Conservation (phyloP, 352 stramenopile genomes). For the Phytophthora meadii region DNA sequence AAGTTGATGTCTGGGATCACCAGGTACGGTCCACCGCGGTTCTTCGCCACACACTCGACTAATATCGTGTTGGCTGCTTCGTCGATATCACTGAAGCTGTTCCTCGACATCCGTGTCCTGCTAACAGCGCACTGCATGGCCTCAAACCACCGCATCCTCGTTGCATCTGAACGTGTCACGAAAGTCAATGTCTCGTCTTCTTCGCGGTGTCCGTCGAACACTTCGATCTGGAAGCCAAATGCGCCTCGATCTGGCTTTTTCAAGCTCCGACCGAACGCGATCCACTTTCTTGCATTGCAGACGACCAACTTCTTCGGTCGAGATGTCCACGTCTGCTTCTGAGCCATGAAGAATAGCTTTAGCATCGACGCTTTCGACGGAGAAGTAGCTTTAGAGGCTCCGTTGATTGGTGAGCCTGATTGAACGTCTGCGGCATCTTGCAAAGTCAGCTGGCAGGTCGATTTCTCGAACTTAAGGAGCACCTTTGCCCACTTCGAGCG, state of each 20-base stretch:
- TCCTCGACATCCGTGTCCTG: constrained; percentile 48
- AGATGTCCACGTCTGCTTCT: constrained; percentile 64
- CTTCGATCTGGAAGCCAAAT: constrained; percentile 83
- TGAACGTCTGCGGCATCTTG: constrained; percentile 40
- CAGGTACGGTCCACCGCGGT: constrained; percentile 49
- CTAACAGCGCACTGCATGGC: constrained; percentile 59
- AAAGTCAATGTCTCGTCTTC: constrained; percentile 82
- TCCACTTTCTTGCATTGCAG: constrained; percentile 80
- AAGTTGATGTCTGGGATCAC: constrained; percentile 70
- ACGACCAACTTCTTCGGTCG: constrained; percentile 72
- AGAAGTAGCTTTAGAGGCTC: constrained; percentile 24
- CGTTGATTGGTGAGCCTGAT: constrained; percentile 9
- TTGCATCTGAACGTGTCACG: constrained; percentile 66
- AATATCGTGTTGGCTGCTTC: constrained; percentile 67
- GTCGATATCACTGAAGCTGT: constrained; percentile 67
- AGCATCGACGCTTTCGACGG: constrained; percentile 41
- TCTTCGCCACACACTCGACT: constrained; percentile 70
- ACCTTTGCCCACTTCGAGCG: constrained; percentile 78
- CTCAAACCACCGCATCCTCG: constrained; percentile 67
- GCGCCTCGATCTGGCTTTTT: constrained; percentile 72
- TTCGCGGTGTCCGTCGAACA: constrained; percentile 76
- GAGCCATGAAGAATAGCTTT: constrained; percentile 70
- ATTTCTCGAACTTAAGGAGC: constrained; percentile 73
- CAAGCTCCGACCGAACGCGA: constrained; percentile 72
- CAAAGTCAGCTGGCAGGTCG: constrained; percentile 57